Evolutionary conservation across 2,329 filamentous ascomycete species (phyloP).

Genomic region (Triangularia verruculosa): DNA sequence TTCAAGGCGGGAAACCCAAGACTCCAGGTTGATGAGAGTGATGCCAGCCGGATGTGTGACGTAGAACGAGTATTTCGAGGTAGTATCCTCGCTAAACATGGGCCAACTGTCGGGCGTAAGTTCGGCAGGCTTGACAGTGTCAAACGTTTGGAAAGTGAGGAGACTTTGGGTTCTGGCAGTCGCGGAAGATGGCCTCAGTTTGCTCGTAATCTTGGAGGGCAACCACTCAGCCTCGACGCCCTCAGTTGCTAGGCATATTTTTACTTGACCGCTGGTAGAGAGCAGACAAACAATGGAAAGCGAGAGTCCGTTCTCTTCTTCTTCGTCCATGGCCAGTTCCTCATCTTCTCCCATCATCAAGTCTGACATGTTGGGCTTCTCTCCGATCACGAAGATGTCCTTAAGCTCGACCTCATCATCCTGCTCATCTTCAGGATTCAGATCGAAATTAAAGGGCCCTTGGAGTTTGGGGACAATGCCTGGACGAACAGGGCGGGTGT

Average conservation of each 20-base stretch:
- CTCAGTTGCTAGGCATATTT: slow-evolving; percentile 59
- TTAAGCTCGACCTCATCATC: slow-evolving; percentile 57
- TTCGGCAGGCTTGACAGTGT: slow-evolving; percentile 55
- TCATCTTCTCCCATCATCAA: slow-evolving; percentile 64
- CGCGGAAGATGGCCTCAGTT: slow-evolving; percentile 39
- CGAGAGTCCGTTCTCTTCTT: slow-evolving; percentile 58
- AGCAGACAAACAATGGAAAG: slow-evolving; percentile 58
- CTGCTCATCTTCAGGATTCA: slow-evolving; percentile 50
- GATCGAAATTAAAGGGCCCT: slow-evolving; percentile 58
- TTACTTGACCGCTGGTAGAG: slow-evolving; percentile 58
- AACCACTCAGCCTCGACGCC: slow-evolving; percentile 66
- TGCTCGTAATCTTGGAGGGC: slow-evolving; percentile 53
- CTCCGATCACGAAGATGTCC: slow-evolving; percentile 61
- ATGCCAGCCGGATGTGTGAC: slow-evolving; percentile 60
- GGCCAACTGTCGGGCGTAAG: slow-evolving; percentile 58
- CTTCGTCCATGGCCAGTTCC: slow-evolving; percentile 55
- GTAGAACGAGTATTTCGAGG: slow-evolving; percentile 61
- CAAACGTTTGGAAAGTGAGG: slow-evolving; percentile 61
- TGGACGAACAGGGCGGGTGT: slow-evolving; percentile 54
- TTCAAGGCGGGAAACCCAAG: slow-evolving; percentile 64
- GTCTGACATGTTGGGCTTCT: slow-evolving; percentile 58
- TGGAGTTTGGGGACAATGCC: slow-evolving; percentile 59
- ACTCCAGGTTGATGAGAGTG: slow-evolving; percentile 56
- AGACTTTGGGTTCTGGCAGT: slow-evolving; percentile 46
- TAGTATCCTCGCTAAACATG: slow-evolving; percentile 59